phyloP scores from a whole-genome alignment of 2,329 filamentous ascomycete species.

The Aspergillus sp. region DNA sequence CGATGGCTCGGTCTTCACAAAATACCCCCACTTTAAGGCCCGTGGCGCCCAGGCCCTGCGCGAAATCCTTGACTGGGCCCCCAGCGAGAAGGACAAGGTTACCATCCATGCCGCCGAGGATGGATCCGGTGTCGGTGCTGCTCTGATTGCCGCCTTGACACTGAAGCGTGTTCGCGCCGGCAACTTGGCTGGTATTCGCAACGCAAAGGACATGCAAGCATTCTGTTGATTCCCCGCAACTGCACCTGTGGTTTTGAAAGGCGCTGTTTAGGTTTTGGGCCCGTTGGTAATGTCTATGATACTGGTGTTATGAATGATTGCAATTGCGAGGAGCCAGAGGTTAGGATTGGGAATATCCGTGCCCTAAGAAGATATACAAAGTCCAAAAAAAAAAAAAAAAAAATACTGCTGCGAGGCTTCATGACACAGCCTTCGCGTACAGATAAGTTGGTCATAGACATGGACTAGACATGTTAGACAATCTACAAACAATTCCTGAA shows the following conservation, averaged over 20 bases:
- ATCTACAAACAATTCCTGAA: neutral
- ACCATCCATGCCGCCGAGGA: conserved; percentile 90
- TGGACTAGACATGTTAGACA: conserved; percentile 1
- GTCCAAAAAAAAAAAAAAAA: neutral
- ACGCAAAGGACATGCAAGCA: conserved; percentile 42
- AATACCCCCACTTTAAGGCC: conserved; percentile 97
- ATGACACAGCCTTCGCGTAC: neutral
- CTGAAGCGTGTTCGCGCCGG: conserved; percentile 62
- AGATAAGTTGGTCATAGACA: conserved; percentile 1
- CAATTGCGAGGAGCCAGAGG: neutral
- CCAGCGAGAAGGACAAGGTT: conserved; percentile 80
- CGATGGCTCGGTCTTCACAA: conserved; percentile 97
- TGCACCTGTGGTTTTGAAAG: neutral
- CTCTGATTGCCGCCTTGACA: conserved; percentile 78
- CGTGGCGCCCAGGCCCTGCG: conserved; percentile 84
- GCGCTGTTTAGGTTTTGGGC: conserved; percentile 1
- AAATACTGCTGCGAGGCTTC: neutral
- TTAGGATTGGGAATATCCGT: neutral
- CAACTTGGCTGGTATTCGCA: conserved; percentile 58
- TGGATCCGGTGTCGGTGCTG: conserved; percentile 94
- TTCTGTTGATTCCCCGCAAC: conserved; percentile 21
- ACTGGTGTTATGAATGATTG: neutral
- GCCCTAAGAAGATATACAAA: neutral
- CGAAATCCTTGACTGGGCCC: conserved; percentile 94
- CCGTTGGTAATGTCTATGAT: neutral